Percentiles rank a stretch among this genome's conserved stretches.
Conservation (phyloP, 352 stramenopile genomes). For the Phytophthora brassicae region DNA sequence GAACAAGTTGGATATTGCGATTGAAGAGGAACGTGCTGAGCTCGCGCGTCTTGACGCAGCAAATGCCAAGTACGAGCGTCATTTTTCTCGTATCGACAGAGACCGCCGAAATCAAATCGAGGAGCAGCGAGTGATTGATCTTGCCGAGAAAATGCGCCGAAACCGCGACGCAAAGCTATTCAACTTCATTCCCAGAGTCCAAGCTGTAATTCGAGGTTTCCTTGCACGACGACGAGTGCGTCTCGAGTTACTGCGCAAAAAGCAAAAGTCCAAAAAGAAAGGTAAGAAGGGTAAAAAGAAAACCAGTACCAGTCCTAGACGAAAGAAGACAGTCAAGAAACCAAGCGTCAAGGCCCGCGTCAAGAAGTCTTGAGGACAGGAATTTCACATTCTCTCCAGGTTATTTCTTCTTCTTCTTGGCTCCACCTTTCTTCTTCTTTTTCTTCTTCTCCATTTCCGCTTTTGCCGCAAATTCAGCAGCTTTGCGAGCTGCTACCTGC, state of each 20-base stretch:
- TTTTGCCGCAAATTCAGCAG: constrained; percentile 68
- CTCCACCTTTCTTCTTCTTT: constrained; percentile 66
- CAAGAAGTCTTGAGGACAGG: constrained; percentile 21
- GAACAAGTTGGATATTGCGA: constrained; percentile 40
- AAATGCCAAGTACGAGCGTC: constrained; percentile 33
- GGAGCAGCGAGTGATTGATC: constrained; percentile 42
- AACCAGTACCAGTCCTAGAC: constrained; percentile 12
- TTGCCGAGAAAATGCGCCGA: constrained; percentile 27
- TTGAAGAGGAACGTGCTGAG: constrained; percentile 36
- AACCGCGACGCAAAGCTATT: constrained; percentile 55
- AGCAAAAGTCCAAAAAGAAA: constrained; percentile 31
- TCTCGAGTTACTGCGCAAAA: constrained; percentile 27
- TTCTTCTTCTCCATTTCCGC: constrained; percentile 84
- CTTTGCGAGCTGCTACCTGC: constrained; percentile 68
- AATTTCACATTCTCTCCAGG: neutral
- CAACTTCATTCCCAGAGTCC: constrained; percentile 49
- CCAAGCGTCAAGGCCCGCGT: constrained; percentile 6
- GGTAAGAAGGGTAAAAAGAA: constrained; percentile 36
- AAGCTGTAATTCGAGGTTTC: constrained; percentile 64
- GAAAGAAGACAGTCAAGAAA: constrained; percentile 22
- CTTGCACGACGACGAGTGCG: constrained; percentile 43
- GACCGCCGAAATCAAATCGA: constrained; percentile 54
- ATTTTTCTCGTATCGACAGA: constrained; percentile 59
- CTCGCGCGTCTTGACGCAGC: constrained; percentile 34
- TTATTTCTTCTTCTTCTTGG: constrained; percentile 66